Evolutionary conservation across 169 alveolate genomes (phyloP).

Genomic region (Eimeria tenella): DNA sequence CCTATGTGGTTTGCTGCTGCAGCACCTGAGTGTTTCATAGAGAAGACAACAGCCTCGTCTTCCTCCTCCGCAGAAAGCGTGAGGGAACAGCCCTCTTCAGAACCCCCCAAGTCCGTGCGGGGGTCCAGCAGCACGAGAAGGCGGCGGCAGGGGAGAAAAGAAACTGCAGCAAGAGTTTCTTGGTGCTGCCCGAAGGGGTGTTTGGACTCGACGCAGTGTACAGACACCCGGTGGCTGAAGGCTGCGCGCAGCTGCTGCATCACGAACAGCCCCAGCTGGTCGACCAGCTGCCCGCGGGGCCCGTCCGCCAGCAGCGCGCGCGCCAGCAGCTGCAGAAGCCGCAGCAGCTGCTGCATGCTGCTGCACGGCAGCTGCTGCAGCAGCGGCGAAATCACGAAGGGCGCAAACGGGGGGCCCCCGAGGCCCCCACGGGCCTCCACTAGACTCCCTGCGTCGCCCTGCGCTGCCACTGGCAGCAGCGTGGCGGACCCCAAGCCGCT

Average conservation of each 20-base stretch:
- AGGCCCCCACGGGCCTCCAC: slow-evolving; percentile 69
- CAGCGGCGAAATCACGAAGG: slow-evolving; percentile 34
- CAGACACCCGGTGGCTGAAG: slow-evolving; percentile 68
- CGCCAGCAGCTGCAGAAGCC: slow-evolving; percentile 76
- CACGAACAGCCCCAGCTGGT: slow-evolving; percentile 42
- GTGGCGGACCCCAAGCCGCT: slow-evolving; percentile 52
- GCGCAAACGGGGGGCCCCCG: slow-evolving; percentile 65
- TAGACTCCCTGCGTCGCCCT: background rate
- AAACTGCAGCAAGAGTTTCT: slow-evolving; percentile 50
- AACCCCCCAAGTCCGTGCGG: slow-evolving; percentile 77
- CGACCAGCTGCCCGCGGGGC: slow-evolving; percentile 16
- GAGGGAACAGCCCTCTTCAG: slow-evolving; percentile 72
- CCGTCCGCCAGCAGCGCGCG: slow-evolving; percentile 33
- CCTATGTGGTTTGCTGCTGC: background rate
- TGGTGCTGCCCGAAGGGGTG: slow-evolving; percentile 79
- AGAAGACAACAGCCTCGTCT: slow-evolving; percentile 1
- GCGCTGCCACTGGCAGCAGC: slow-evolving; percentile 13
- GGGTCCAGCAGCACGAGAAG: slow-evolving; percentile 81
- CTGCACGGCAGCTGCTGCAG: slow-evolving; percentile 66
- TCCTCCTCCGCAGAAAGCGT: slow-evolving; percentile 67
- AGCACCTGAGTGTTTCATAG: slow-evolving; percentile 43
- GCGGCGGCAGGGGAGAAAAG: slow-evolving; percentile 75
- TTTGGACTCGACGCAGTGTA: slow-evolving; percentile 67
- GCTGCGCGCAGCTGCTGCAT: slow-evolving; percentile 44
- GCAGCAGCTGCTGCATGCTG: slow-evolving; percentile 64